Base-by-base conservation (phyloP, 1,284 basidiomycete species). In the Cystobasidium sp. region DNA sequence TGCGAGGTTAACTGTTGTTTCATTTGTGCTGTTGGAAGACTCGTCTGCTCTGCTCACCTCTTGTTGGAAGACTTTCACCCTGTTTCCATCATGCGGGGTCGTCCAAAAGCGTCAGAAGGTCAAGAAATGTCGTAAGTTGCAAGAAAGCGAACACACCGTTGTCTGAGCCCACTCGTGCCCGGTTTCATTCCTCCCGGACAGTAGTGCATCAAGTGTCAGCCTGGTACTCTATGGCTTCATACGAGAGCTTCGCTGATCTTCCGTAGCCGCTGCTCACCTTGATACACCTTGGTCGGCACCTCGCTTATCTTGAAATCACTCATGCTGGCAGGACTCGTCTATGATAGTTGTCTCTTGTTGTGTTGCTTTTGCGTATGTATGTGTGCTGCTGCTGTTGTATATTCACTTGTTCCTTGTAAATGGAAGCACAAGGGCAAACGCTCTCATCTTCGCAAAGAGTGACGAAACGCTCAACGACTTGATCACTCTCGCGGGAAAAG, bases 161-260 rank as follows among this genome's bases (percentile, higher is more conserved):
- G 97, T 80, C 94, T 87, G 65, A 97, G 88, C 78, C 94, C 94
- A 77, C 94, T 97, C 10, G 94, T 97, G 76, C 94, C 94, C 46
- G 94, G 93, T 84, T 76, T 78, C n/a, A n/a, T n/a, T n/a, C n/a
- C n/a, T n/a, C n/a, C n/a, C n/a, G n/a, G n/a, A n/a, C n/a, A n/a
- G n/a, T n/a, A n/a, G n/a, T n/a, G n/a, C n/a, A n/a, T n/a, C n/a
- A n/a, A n/a, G n/a, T n/a, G n/a, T n/a, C n/a, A n/a, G n/a, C n/a
- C n/a, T n/a, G n/a, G n/a, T n/a, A n/a, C n/a, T n/a, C n/a, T n/a
- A n/a, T n/a, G n/a, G n/a, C n/a, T n/a, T n/a, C n/a, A n/a, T n/a
- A n/a, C n/a, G n/a, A n/a, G n/a, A n/a, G n/a, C n/a, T n/a, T n/a
- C n/a, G n/a, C n/a, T 18, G 16, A 24, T 18, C 16, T 22, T n/a